Conservation (phyloP, 2,329 filamentous ascomycete species). For the Calonectria hawksworthii region DNA sequence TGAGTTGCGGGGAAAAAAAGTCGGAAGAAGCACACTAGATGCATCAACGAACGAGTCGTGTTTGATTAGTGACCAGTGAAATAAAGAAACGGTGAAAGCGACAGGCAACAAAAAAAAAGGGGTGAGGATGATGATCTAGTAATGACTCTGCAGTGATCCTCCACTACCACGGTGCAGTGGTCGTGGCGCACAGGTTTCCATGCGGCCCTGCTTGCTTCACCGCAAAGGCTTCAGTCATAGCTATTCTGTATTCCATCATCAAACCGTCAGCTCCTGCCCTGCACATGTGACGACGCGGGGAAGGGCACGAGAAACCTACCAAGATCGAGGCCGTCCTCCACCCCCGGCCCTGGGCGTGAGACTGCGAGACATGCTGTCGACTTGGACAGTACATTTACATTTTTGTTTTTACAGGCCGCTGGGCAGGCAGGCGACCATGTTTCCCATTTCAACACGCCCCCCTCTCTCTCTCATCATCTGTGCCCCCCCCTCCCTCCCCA, state of each 20-base stretch:
- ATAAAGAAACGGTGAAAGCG: not conserved
- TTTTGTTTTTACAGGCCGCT: not conserved
- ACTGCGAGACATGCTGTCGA: slow-evolving; percentile 1
- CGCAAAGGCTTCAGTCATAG: not conserved
- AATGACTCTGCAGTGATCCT: slow-evolving; percentile 10
- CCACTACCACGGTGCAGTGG: not conserved
- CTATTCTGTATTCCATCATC: not conserved
- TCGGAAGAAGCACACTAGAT: not conserved
- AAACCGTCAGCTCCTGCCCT: not conserved
- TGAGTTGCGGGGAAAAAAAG: not conserved
- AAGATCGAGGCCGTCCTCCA: not conserved
- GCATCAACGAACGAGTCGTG: not conserved
- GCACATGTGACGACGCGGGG: slow-evolving; percentile 29
- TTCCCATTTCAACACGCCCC: not conserved
- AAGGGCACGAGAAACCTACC: not conserved
- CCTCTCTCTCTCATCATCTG: too few relatives aligned
- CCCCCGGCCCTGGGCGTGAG: not conserved
- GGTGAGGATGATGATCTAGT: not conserved
- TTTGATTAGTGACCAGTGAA: not conserved
- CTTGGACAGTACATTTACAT: not conserved
- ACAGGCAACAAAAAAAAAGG: not conserved
- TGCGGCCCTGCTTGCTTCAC: not conserved
- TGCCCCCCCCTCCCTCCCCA: not conserved
- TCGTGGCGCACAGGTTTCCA: slow-evolving; percentile 19
- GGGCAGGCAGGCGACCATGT: not conserved